Conservation (phyloP, 2,329 filamentous ascomycete species). For the Capronia americana region DNA sequence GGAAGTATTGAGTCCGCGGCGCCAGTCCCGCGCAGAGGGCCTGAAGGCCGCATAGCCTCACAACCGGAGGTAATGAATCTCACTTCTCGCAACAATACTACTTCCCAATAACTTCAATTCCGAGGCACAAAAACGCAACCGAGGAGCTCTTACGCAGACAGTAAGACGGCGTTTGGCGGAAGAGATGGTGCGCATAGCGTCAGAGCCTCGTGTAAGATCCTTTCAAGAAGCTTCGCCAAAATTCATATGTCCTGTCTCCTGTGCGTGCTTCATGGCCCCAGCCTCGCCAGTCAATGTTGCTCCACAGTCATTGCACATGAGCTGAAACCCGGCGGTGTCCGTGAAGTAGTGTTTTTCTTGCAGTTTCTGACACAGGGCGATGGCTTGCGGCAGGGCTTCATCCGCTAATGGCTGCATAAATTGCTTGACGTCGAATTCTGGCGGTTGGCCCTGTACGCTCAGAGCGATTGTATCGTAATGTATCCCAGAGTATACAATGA, state of each 20-base stretch:
- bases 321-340: slow-evolving; percentile 78
- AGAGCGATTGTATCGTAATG: slow-evolving; percentile 92
- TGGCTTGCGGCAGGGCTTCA: slow-evolving; percentile 63
- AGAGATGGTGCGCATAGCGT: background rate
- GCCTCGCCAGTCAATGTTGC: slow-evolving; percentile 53
- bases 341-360: slow-evolving; percentile 82
- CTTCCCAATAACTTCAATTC: background rate
- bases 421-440: slow-evolving; percentile 80
- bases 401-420: slow-evolving; percentile 66
- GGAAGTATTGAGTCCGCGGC: background rate
- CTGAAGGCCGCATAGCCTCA: background rate
- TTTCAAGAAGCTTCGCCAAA: slow-evolving; percentile 52
- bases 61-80: background rate
- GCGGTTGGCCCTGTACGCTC: slow-evolving; percentile 66
- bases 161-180: background rate
- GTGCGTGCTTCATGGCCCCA: slow-evolving; percentile 55
- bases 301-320: slow-evolving; percentile 73
- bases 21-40: too few relatives aligned
- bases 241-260: slow-evolving; percentile 55
- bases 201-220: background rate
- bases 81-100: background rate
- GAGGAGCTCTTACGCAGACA: background rate
- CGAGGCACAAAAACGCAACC: background rate
- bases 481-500: slow-evolving; percentile 84
- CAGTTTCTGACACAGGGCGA: slow-evolving; percentile 69